Conservation (phyloP, 1,284 basidiomycete species). For the Puccinia horiana region DNA sequence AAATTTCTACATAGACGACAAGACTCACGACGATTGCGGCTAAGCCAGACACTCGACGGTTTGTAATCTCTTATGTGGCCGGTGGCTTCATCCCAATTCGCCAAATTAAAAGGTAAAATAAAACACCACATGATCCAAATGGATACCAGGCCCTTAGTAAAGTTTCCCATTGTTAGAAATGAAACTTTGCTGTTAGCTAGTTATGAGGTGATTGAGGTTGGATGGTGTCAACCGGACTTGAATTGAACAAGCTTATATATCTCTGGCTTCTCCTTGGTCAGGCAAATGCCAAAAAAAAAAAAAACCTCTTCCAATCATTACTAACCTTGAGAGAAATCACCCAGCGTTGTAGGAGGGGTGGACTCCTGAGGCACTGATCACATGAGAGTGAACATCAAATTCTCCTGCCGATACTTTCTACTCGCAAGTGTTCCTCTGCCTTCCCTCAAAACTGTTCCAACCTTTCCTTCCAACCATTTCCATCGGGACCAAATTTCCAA, state of each 20-base stretch:
- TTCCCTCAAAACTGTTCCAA: no score
- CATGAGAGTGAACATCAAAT: no score
- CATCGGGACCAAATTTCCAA: no score
- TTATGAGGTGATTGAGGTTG: neutral
- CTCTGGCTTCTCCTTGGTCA: neutral
- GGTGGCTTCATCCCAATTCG: slow-evolving; percentile 44
- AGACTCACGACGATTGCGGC: slow-evolving; percentile 19
- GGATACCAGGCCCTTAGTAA: neutral
- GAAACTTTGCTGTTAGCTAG: neutral
- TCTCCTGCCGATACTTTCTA: no score
- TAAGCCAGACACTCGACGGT: slow-evolving; percentile 21
- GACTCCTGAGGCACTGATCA: neutral
- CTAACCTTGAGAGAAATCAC: neutral
- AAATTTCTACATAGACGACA: neutral
- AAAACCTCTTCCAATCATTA: neutral
- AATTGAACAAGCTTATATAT: neutral
- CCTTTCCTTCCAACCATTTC: no score
- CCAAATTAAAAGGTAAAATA: neutral
- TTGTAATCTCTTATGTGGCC: slow-evolving; percentile 33
- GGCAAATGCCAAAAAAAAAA: no score
- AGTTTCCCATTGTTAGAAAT: neutral
- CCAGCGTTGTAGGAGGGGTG: neutral
- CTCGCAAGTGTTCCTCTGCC: no score
- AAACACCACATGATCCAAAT: neutral
- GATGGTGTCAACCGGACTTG: neutral